Base-by-base conservation (phyloP, 106 monocot genomes). In the Dendrobium huoshanense region DNA sequence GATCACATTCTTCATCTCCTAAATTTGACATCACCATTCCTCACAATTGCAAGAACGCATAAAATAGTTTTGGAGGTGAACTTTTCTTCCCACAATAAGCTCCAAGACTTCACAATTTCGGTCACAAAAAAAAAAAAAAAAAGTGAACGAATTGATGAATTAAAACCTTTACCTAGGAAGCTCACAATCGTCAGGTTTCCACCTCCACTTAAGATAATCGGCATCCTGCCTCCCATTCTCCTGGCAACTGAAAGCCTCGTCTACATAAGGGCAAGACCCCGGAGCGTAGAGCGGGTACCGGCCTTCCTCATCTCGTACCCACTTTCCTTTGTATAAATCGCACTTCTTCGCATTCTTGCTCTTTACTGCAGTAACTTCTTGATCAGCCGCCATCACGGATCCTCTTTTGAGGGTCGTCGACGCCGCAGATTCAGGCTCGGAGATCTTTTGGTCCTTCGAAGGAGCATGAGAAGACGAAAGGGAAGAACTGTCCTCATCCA, bases 141-240 rank as follows among this genome's bases (percentile, higher is more conserved):
- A 70, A 70, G 64, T 9, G 17, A 70, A 70, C 37, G 70, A 70
- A 37, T 70, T 37, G 13, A 37, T 4, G 15, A 37, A 70, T 70
- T 15, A 74, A 76, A 76, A 78, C 1, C 19, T 16, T 44, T 82
- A 96, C 96, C 96, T 93, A 20, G 93, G 93, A 45, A 96, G 82
- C 67, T 80, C 79, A 47, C 96, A 96, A 20, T 82, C 87, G n/a
- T 81, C 79, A 29, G 93, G 96, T 81, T 88, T 87, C 96, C 96
- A 96, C 64, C 91, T 88, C 96, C 96, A 96, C 27, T 83, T 86
- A 68, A 93, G 48, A 75, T 93, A 96, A n/a, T 75, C 93, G 4
- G 1, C 4, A 59, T 93, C 96, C 2, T 70, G 81, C 87, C 96
- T 85, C 75, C 96, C 93, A 67, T 96, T 96, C 83, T 85, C 87